Percentiles rank a stretch among this genome's conserved stretches.
Evolutionary conservation across 1,284 basidiomycete species (phyloP).

Genomic region (Ceratobasidium sp.): DNA sequence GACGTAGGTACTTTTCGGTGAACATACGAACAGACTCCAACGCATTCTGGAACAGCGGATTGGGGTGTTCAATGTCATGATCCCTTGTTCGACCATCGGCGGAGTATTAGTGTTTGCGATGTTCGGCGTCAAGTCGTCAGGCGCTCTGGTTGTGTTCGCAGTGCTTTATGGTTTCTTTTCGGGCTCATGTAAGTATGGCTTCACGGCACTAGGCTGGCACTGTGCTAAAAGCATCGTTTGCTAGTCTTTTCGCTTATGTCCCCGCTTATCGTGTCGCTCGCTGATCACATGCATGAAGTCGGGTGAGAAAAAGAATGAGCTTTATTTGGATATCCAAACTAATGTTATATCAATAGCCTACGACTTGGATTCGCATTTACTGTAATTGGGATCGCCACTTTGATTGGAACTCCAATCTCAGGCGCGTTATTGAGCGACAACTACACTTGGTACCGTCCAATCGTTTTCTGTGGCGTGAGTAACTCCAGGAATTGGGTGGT

Average conservation of each 20-base stretch:
- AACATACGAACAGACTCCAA: not conserved
- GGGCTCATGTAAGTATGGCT: conserved; percentile 27
- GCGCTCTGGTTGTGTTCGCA: conserved; percentile 17
- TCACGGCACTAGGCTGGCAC: not conserved
- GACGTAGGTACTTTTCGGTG: not conserved
- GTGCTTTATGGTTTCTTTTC: conserved; percentile 38
- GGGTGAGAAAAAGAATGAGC: not conserved
- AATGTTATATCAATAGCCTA: not conserved
- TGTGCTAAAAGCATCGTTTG: not conserved
- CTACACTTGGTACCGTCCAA: conserved; percentile 23
- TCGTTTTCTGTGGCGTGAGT: conserved; percentile 31
- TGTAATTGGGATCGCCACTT: conserved; percentile 16
- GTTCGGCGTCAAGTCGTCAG: conserved; percentile 40
- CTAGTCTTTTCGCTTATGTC: conserved; percentile 33
- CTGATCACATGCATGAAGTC: conserved; percentile 25
- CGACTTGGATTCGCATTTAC: conserved; percentile 35
- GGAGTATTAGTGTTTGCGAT: conserved; percentile 42
- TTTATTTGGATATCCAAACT: not conserved
- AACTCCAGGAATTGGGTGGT: not conserved
- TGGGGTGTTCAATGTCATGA: conserved; percentile 40
- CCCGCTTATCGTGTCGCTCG: conserved; percentile 19
- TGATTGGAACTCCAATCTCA: conserved; percentile 29
- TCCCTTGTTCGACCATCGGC: conserved; percentile 24
- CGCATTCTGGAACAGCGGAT: conserved; percentile 15
- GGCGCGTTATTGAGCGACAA: conserved; percentile 31